These are phyloP conservation scores for Coprinopsis marcescibilis DNA, from an alignment of 768 basidiomycete species.

Conservation along the genomic window DNA sequence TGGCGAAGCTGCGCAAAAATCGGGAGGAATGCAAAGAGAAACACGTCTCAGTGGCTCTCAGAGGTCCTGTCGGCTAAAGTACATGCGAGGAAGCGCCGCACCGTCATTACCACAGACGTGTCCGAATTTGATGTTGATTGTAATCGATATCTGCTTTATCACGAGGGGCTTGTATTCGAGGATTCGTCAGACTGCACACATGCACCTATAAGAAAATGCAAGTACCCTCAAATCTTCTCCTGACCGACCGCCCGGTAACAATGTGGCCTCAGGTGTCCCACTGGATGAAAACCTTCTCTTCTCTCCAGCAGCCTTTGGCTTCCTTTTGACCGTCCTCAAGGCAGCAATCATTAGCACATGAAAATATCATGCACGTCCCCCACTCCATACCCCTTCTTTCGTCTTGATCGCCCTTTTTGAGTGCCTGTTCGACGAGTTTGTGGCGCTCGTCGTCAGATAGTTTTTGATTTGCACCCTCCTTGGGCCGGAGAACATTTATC, in stretches of 20 bases:
- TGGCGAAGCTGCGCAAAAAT: too few species aligned
- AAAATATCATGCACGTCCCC: slow-evolving; percentile 89
- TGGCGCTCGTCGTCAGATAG: slow-evolving; percentile 66
- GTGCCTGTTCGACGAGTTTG: slow-evolving; percentile 48
- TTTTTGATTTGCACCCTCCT: slow-evolving; percentile 25
- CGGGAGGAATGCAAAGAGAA: too few species aligned
- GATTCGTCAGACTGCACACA: too few species aligned
- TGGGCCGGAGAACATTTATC: slow-evolving; percentile 59
- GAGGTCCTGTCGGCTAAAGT: too few species aligned
- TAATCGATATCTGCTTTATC: too few species aligned
- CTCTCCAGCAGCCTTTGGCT: slow-evolving; percentile 54
- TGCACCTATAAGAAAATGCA: too few species aligned
- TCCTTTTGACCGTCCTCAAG: slow-evolving; percentile 34
- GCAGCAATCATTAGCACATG: slow-evolving; percentile 79
- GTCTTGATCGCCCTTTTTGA: slow-evolving; percentile 41
- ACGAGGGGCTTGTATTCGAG: too few species aligned
- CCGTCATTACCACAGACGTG: too few species aligned
- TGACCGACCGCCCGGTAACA: too few species aligned
- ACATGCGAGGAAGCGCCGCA: too few species aligned
- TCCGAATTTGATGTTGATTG: too few species aligned
- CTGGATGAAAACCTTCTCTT: slow-evolving; percentile 73
- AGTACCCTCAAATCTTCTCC: not conserved
- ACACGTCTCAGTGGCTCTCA: too few species aligned
- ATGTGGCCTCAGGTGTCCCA: slow-evolving; percentile 54
- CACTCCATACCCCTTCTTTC: slow-evolving; percentile 80